These are phyloP conservation scores for Claviceps fusiformis DNA, from an alignment of 2,329 filamentous ascomycete species.

Conservation along the genomic window DNA sequence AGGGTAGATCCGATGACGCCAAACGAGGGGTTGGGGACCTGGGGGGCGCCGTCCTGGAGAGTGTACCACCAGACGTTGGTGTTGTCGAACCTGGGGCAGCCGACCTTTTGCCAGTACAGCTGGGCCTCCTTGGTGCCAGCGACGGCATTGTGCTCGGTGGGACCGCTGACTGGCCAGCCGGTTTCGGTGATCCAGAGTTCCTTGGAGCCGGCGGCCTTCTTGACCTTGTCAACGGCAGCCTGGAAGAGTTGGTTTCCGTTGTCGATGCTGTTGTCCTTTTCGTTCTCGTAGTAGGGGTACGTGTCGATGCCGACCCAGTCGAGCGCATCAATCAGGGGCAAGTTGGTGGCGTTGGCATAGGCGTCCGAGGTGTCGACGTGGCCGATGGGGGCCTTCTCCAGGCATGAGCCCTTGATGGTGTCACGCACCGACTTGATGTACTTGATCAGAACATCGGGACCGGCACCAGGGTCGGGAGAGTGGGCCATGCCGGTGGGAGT, in stretches of 20 bases:
- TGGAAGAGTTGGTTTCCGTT: constrained; percentile 55
- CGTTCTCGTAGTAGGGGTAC: constrained; percentile 73
- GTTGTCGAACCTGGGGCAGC: constrained; percentile 54
- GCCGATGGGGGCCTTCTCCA: constrained; percentile 49
- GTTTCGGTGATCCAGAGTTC: constrained; percentile 80
- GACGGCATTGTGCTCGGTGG: constrained; percentile 45
- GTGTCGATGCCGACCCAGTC: constrained; percentile 79
- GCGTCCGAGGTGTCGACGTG: constrained; percentile 87
- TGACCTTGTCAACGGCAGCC: constrained; percentile 47
- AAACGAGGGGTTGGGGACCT: constrained; percentile 53
- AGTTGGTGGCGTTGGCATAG: constrained; percentile 61
- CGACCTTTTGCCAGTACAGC: constrained; percentile 68
- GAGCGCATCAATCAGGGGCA: constrained; percentile 49
- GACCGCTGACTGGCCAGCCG: constrained; percentile 68
- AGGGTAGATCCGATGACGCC: constrained; percentile 48
- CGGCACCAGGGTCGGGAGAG: constrained; percentile 47
- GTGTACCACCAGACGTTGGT: constrained; percentile 66
- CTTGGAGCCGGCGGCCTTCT: constrained; percentile 48
- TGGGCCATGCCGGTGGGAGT: constrained; percentile 55
- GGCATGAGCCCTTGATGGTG: constrained; percentile 47
- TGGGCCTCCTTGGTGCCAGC: constrained; percentile 56
- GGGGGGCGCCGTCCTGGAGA: constrained; percentile 50
- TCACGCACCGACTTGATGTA: constrained; percentile 60
- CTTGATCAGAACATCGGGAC: constrained; percentile 45
- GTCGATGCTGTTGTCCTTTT: constrained; percentile 50